These are phyloP conservation scores for Pyrenophora teres DNA, from an alignment of 2,329 filamentous ascomycete genomes.

Conservation along the genomic window DNA sequence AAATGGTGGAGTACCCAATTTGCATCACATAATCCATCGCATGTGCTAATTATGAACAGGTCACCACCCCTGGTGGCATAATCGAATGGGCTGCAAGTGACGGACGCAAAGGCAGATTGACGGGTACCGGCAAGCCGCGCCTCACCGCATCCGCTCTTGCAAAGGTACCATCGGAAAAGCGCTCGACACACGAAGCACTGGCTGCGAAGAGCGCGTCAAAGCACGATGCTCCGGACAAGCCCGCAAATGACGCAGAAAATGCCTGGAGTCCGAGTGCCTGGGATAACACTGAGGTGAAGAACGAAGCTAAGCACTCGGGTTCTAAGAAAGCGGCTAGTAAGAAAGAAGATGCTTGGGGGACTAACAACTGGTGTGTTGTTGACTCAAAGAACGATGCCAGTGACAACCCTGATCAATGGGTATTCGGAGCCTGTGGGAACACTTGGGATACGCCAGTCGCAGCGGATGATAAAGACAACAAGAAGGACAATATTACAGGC, in stretches of 20 bases:
- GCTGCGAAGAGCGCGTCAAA: conserved; percentile 1
- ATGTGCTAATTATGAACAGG: conserved; percentile 15
- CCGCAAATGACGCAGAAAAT: neutral
- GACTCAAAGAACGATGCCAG: neutral
- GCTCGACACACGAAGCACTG: neutral
- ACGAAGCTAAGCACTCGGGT: neutral
- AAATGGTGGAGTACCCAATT: conserved; percentile 14
- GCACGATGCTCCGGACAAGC: conserved; percentile 2
- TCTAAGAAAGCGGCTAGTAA: conserved; percentile 7
- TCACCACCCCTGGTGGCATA: conserved; percentile 29
- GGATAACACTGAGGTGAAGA: neutral
- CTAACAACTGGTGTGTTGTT: neutral
- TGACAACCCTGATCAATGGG: neutral
- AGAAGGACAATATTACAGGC: neutral
- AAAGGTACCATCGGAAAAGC: conserved; percentile 15
- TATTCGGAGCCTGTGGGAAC: neutral
- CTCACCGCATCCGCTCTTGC: conserved; percentile 20
- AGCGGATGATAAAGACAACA: neutral
- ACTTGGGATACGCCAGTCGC: neutral
- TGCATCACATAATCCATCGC: neutral
- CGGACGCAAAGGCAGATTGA: conserved; percentile 37
- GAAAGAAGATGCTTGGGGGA: neutral
- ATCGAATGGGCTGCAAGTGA: conserved; percentile 43
- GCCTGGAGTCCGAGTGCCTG: neutral
- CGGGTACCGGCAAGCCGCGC: conserved; percentile 19